These are phyloP conservation scores for Phialemonium atrogriseum DNA, from an alignment of 2,329 filamentous ascomycete genomes.

Conservation along the genomic window DNA sequence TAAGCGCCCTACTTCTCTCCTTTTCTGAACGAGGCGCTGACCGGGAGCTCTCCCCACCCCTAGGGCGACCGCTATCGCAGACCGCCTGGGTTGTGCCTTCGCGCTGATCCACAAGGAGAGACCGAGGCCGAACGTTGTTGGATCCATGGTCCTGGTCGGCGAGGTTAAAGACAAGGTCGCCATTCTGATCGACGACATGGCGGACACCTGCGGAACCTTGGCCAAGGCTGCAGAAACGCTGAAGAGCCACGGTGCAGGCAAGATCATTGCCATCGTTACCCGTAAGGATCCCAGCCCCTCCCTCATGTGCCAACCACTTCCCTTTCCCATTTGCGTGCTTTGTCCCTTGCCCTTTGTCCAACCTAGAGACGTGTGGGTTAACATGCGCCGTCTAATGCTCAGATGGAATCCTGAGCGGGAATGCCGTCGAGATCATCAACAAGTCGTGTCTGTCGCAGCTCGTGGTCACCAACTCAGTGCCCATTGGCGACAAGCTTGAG, in stretches of 20 bases:
- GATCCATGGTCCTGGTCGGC: slow-evolving; percentile 89
- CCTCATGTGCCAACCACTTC: too few relatives aligned
- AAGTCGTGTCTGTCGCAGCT: slow-evolving; percentile 66
- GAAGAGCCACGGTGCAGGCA: slow-evolving; percentile 53
- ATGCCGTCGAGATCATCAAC: slow-evolving; percentile 81
- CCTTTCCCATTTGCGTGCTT: too few relatives aligned
- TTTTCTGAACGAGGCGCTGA: too few relatives aligned
- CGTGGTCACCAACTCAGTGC: slow-evolving; percentile 83
- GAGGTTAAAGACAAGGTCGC: slow-evolving; percentile 86
- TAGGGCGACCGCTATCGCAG: slow-evolving; percentile 87
- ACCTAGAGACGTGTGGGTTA: too few relatives aligned
- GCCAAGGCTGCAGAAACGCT: slow-evolving; percentile 84
- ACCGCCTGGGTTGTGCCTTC: slow-evolving; percentile 82
- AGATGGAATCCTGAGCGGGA: slow-evolving; percentile 84
- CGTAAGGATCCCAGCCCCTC: too few relatives aligned
- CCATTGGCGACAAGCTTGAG: slow-evolving; percentile 64
- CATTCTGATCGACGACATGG: slow-evolving; percentile 97
- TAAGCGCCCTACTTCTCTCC: too few relatives aligned
- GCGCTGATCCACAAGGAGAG: slow-evolving; percentile 97
- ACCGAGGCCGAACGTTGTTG: slow-evolving; percentile 71
- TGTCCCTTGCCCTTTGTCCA: too few relatives aligned
- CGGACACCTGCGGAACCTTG: slow-evolving; percentile 65
- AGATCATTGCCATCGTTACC: slow-evolving; percentile 76
- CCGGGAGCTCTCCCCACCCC: too few relatives aligned
- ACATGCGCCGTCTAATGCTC: too few relatives aligned